Conservation (phyloP, 768 basidiomycete genomes). For the Daedaleopsis sinensis region DNA sequence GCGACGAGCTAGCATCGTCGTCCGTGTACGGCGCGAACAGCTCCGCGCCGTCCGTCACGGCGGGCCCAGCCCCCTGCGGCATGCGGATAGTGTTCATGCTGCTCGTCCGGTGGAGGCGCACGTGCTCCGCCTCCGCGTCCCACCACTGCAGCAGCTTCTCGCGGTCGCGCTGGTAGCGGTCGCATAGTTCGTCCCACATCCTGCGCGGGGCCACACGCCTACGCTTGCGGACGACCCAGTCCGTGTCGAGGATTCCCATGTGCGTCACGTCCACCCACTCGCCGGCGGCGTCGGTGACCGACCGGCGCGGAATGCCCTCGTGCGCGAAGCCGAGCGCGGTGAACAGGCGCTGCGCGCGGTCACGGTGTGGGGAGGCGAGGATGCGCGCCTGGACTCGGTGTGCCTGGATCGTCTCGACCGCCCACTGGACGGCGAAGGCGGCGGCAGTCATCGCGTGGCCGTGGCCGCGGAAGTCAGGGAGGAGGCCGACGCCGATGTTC, state of each 20-base stretch:
- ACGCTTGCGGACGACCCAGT: conserved; percentile 22
- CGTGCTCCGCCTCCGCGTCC: conserved; percentile 17
- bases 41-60: not conserved
- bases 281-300: conserved; percentile 46
- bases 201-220: not conserved
- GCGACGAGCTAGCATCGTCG: not conserved
- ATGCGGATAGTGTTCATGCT: conserved; percentile 22
- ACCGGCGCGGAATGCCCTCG: conserved; percentile 64
- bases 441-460: conserved; percentile 54
- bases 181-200: conserved; percentile 33
- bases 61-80: not conserved
- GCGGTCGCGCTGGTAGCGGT: conserved; percentile 27
- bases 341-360: conserved; percentile 50
- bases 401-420: conserved; percentile 47
- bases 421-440: conserved; percentile 45
- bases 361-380: conserved; percentile 46
- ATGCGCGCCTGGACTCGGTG: conserved; percentile 57
- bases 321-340: conserved; percentile 56
- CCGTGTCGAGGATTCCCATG: conserved; percentile 29
- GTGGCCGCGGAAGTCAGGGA: conserved; percentile 36
- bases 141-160: conserved; percentile 26
- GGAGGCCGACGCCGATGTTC: conserved; percentile 58
- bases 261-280: conserved; percentile 32
- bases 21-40: not conserved
- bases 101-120: conserved; percentile 9